Percentiles rank a stretch among this genome's conserved stretches.
These are phyloP conservation scores for Cyberlindnera nakhonratchasimensis DNA, from an alignment of 805 yeast genomes.

Conservation along the genomic window DNA sequence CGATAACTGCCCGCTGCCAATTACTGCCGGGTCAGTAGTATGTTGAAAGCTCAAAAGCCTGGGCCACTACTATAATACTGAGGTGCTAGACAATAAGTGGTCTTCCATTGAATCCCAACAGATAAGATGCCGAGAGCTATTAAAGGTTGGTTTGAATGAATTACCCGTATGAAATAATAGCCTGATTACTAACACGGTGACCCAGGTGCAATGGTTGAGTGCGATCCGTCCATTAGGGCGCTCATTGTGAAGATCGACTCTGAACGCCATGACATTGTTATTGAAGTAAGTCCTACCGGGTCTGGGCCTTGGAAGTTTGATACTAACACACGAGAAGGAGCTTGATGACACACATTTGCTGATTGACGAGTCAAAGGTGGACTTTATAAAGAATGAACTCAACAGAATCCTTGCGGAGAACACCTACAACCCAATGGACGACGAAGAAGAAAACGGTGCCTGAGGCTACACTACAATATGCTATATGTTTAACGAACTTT, in stretches of 20 bases:
- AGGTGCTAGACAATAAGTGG: too few relatives aligned
- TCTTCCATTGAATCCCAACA: too few relatives aligned
- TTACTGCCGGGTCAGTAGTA: too few relatives aligned
- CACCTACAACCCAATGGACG: constrained; percentile 80
- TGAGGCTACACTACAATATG: too few relatives aligned
- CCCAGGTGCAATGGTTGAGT: constrained; percentile 43
- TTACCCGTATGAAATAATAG: neutral
- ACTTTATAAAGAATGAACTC: constrained; percentile 71
- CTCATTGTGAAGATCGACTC: constrained; percentile 80
- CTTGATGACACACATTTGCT: constrained; percentile 88
- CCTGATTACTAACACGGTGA: neutral
- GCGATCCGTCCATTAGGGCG: constrained; percentile 93
- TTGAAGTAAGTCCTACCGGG: constrained; percentile 36
- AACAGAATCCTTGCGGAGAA: constrained; percentile 75
- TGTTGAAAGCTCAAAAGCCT: too few relatives aligned
- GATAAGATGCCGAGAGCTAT: constrained; percentile 38
- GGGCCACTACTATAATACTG: too few relatives aligned
- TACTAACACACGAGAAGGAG: constrained; percentile 43
- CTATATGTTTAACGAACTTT: neutral
- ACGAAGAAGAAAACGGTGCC: constrained; percentile 55
- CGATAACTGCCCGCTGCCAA: too few relatives aligned
- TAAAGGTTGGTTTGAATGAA: constrained; percentile 40
- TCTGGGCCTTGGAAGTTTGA: neutral
- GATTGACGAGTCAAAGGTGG: constrained; percentile 74
- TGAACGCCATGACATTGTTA: constrained; percentile 65